phyloP scores from a whole-genome alignment of 352 stramenopile species.

The Globisporangium cylindrosporum region DNA sequence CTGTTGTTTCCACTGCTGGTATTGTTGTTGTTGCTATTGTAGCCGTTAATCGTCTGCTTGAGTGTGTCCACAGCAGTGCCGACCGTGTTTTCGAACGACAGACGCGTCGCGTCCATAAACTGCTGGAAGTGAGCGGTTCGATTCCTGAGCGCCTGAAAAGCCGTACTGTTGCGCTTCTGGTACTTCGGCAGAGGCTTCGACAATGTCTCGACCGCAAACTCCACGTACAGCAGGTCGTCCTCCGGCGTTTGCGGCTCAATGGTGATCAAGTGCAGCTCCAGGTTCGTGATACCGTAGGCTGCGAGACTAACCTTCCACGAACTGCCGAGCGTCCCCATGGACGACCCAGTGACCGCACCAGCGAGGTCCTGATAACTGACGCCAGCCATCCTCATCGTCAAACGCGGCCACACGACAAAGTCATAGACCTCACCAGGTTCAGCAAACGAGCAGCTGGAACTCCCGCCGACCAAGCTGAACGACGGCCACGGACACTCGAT shows the following conservation, averaged over 20 bases:
- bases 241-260: constrained; percentile 10
- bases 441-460: neutral
- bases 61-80: neutral
- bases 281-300: constrained; percentile 6
- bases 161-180: constrained; percentile 11
- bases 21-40: neutral
- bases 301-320: constrained; percentile 9
- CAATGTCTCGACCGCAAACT: constrained; percentile 14
- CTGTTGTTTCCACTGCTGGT: neutral
- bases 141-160: constrained; percentile 3
- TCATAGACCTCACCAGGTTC: constrained; percentile 11
- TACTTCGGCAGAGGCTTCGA: neutral
- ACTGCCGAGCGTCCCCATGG: neutral
- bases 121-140: constrained; percentile 8
- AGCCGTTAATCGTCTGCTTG: neutral
- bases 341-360: neutral
- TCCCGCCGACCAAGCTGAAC: constrained; percentile 14
- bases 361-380: constrained; percentile 3
- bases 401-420: constrained; percentile 12
- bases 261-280: constrained; percentile 11
- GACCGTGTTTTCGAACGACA: neutral
- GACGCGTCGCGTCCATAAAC: constrained; percentile 3
- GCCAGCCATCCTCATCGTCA: constrained; percentile 16
- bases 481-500: constrained; percentile 14
- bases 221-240: constrained; percentile 6